Evolutionary conservation across 2,329 filamentous ascomycete genomes (phyloP).

Genomic region (Aspergillus melleus): DNA sequence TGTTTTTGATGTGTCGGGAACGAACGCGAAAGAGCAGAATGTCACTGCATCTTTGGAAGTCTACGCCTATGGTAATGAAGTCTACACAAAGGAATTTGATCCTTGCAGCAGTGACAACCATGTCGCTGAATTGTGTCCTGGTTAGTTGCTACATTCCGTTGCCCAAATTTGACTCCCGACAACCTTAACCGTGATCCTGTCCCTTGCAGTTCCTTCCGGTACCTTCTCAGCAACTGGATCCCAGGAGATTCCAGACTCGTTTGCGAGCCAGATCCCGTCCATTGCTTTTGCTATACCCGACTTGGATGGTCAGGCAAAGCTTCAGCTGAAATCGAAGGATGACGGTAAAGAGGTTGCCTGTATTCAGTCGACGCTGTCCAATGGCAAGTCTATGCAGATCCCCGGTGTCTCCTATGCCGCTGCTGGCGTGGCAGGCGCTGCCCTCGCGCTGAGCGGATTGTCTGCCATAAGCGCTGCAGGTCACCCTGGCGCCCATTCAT

Average conservation of each 20-base stretch:
- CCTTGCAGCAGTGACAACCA: slow-evolving; percentile 71
- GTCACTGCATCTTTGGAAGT: slow-evolving; percentile 76
- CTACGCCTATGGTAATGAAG: slow-evolving; percentile 76
- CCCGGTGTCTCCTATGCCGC: slow-evolving; percentile 80
- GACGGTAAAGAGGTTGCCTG: slow-evolving; percentile 70
- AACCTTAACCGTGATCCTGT: slow-evolving; percentile 21
- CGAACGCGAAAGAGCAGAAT: slow-evolving; percentile 71
- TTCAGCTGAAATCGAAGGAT: slow-evolving; percentile 68
- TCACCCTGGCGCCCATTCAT: slow-evolving; percentile 60
- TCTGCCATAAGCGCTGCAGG: slow-evolving; percentile 66
- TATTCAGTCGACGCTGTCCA: slow-evolving; percentile 76
- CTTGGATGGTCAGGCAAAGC: slow-evolving; percentile 78
- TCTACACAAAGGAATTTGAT: slow-evolving; percentile 80
- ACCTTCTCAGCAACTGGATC: slow-evolving; percentile 70
- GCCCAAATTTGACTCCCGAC: background rate
- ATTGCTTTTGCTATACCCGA: slow-evolving; percentile 93
- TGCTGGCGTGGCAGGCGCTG: slow-evolving; percentile 80
- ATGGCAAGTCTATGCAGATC: slow-evolving; percentile 78
- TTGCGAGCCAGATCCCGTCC: slow-evolving; percentile 72
- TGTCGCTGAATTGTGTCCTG: slow-evolving; percentile 76
- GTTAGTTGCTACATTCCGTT: slow-evolving; percentile 47
- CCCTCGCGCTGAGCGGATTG: slow-evolving; percentile 70
- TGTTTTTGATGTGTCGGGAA: slow-evolving; percentile 78
- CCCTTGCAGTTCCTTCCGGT: slow-evolving; percentile 66
- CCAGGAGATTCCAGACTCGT: slow-evolving; percentile 70